Conservation (phyloP, 73 alveolate species). For the Tetrahymena elliotti region DNA sequence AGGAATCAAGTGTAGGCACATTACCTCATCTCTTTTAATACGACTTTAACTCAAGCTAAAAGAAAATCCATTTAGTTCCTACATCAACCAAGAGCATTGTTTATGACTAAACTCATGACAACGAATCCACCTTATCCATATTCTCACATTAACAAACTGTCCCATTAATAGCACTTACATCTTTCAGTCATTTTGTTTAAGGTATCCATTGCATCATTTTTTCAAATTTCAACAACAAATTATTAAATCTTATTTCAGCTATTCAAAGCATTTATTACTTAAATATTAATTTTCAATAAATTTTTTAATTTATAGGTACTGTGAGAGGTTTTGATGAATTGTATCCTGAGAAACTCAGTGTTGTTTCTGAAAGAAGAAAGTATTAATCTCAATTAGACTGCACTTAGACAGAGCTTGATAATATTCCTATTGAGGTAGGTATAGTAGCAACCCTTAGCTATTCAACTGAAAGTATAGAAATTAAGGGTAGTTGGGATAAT, state of each 20-base stretch:
- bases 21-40: background rate
- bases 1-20: constrained; percentile 9
- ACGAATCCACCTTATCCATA: constrained; percentile 70
- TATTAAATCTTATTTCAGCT: too few species aligned
- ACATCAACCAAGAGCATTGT: constrained; percentile 36
- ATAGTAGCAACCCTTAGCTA: constrained; percentile 11
- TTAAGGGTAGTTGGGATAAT: constrained; percentile 71
- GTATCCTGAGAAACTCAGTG: constrained; percentile 73
- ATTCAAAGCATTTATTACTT: too few species aligned
- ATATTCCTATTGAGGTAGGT: constrained; percentile 34
- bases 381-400: constrained; percentile 37
- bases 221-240: too few species aligned
- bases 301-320: constrained; percentile 47
- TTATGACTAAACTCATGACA: constrained; percentile 95
- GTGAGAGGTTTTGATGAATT: constrained; percentile 89
- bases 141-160: constrained; percentile 62
- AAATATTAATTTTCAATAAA: too few species aligned
- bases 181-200: constrained; percentile 64
- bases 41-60: background rate
- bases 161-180: constrained; percentile 65
- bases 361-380: constrained; percentile 79
- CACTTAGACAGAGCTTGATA: constrained; percentile 18
- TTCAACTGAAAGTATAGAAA: constrained; percentile 16
- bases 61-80: background rate
- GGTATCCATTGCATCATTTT: too few species aligned